These are phyloP conservation scores for Antarctomyces pellizariae DNA, from an alignment of 495 filamentous ascomycete genomes.

Conservation along the genomic window DNA sequence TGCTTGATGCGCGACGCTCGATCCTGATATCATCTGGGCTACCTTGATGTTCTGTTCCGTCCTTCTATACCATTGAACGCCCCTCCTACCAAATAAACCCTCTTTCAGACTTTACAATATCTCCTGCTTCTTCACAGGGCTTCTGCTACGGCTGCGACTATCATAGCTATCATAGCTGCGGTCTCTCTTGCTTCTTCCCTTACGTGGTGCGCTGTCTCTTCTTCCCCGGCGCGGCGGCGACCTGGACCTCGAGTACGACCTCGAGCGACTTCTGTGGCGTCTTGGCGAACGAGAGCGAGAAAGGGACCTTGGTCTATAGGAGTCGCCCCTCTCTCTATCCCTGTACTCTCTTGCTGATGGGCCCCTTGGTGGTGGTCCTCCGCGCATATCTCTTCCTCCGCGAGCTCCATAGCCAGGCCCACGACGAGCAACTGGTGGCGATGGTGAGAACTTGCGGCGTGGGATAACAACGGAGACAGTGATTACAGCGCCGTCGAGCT, in stretches of 20 bases:
- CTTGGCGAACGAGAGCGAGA: conserved; percentile 24
- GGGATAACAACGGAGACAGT: conserved; percentile 88
- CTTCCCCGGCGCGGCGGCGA: conserved; percentile 26
- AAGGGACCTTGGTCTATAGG: conserved; percentile 25
- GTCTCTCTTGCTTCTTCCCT: conserved; percentile 35
- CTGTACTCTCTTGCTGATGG: conserved; percentile 18
- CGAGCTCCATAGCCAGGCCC: conserved; percentile 25
- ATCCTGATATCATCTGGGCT: conserved; percentile 2
- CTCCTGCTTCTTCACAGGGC: conserved; percentile 14
- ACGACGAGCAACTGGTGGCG: conserved; percentile 23
- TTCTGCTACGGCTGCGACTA: conserved; percentile 18
- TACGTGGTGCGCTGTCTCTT: conserved; percentile 18
- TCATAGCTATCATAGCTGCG: conserved; percentile 34
- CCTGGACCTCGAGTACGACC: conserved; percentile 25
- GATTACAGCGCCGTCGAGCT: conserved; percentile 71
- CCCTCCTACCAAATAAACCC: conserved; percentile 7
- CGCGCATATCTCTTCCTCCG: conserved; percentile 11
- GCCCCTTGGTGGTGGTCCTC: conserved; percentile 17
- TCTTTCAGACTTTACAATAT: conserved; percentile 2
- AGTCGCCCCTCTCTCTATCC: conserved; percentile 20
- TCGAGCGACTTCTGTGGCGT: conserved; percentile 16
- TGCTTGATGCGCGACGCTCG: too few relatives aligned
- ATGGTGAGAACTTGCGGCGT: conserved; percentile 36
- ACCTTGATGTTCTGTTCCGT: background rate
- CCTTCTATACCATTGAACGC: conserved; percentile 2